A percentile compares a stretch with the other conserved stretches of the same genome.
Conservation (phyloP, 495 filamentous ascomycete genomes). For the Penicillium lagena region DNA sequence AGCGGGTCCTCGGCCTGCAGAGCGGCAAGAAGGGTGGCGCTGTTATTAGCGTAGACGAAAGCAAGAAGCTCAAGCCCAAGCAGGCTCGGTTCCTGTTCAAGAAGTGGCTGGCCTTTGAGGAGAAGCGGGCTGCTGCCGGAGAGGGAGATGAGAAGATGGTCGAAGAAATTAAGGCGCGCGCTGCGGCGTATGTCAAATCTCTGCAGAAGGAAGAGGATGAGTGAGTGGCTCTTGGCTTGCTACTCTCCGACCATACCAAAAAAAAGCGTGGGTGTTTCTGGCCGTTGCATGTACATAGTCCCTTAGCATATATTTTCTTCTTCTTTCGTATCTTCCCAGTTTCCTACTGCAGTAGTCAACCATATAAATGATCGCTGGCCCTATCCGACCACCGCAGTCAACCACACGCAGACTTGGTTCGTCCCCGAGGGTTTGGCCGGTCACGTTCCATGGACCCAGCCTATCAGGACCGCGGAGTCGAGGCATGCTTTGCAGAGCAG, state of each 20-base stretch:
- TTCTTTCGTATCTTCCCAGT: not conserved
- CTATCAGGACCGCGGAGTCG: no score
- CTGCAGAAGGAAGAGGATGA: slow-evolving; percentile 37
- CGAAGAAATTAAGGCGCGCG: slow-evolving; percentile 67
- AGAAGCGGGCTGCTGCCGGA: slow-evolving; percentile 39
- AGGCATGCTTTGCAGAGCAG: no score
- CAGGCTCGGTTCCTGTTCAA: slow-evolving; percentile 78
- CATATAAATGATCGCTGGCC: no score
- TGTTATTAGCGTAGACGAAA: slow-evolving; percentile 18
- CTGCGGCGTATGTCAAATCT: slow-evolving; percentile 59
- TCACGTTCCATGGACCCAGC: no score
- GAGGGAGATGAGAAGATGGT: slow-evolving; percentile 63
- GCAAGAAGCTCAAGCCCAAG: slow-evolving; percentile 55
- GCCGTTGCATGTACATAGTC: slow-evolving; percentile 24
- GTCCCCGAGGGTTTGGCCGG: no score
- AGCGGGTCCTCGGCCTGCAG: slow-evolving; percentile 56
- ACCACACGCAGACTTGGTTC: no score
- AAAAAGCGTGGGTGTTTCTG: slow-evolving; percentile 23
- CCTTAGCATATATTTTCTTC: slow-evolving; percentile 2
- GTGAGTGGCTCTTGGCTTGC: no score
- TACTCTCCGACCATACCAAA: not conserved
- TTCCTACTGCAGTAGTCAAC: no score
- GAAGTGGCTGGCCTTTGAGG: slow-evolving; percentile 77
- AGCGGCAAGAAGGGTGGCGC: slow-evolving; percentile 50
- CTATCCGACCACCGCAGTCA: no score